phyloP scores from a whole-genome alignment of 352 stramenopile species.

The Phytophthora kernoviae region DNA sequence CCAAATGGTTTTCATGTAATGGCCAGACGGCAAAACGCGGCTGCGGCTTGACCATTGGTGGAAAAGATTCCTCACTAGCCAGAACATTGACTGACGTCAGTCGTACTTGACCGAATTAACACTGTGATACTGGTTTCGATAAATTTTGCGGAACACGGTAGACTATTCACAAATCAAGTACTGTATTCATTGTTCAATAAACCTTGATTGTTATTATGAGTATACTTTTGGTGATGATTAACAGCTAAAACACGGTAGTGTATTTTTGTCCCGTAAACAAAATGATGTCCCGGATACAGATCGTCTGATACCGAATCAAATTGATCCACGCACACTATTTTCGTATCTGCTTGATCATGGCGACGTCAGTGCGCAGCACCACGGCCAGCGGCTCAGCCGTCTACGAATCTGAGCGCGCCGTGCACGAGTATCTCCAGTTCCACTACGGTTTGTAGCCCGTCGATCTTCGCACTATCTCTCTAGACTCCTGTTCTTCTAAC shows the following conservation, averaged over 20 bases:
- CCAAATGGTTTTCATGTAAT: not conserved
- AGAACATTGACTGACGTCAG: not conserved
- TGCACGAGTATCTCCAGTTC: constrained; percentile 92
- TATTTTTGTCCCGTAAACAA: not conserved
- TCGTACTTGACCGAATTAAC: no score
- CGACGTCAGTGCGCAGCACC: constrained; percentile 69
- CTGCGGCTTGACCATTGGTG: not conserved
- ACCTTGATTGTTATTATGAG: not conserved
- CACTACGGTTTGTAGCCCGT: constrained; percentile 73
- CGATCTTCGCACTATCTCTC: not conserved
- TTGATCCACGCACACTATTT: not conserved
- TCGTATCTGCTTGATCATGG: constrained; percentile 17
- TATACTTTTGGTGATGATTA: constrained; percentile 12
- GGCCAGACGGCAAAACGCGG: no score
- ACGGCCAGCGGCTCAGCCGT: constrained; percentile 87
- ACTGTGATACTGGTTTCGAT: no score
- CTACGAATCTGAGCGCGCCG: constrained; percentile 87
- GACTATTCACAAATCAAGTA: no score
- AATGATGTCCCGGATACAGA: not conserved
- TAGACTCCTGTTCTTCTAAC: not conserved
- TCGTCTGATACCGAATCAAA: constrained; percentile 6
- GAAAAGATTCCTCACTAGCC: not conserved
- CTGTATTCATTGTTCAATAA: no score
- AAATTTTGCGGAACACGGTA: no score
- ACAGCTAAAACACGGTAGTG: constrained; percentile 3